Evolutionary conservation across 2,329 filamentous ascomycete species (phyloP).

Genomic region (Pleoardoris graminearum): DNA sequence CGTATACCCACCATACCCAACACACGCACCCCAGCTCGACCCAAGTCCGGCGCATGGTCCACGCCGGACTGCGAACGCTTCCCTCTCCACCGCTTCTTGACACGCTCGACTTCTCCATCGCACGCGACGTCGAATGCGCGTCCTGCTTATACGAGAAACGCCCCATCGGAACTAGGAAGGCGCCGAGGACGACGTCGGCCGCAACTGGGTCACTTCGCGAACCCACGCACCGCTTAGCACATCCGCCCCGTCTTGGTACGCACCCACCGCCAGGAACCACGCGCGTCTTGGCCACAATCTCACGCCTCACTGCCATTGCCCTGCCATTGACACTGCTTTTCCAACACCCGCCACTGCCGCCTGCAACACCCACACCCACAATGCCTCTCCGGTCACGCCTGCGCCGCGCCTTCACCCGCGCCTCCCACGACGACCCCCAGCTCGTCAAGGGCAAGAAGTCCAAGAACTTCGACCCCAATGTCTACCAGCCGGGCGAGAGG

Average conservation of each 20-base stretch:
- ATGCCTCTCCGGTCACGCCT: slow-evolving; percentile 49
- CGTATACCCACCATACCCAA: slow-evolving; percentile 3
- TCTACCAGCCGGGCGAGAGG: slow-evolving; percentile 56
- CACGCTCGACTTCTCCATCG: not conserved
- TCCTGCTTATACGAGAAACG: not conserved
- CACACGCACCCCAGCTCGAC: not conserved
- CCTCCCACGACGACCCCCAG: slow-evolving; percentile 30
- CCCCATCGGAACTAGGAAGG: not conserved
- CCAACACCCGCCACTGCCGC: not conserved
- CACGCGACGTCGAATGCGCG: slow-evolving; percentile 2
- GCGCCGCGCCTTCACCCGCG: slow-evolving; percentile 49
- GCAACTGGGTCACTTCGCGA: slow-evolving; percentile 1
- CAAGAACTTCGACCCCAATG: slow-evolving; percentile 47
- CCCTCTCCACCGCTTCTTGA: not conserved
- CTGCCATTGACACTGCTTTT: not conserved
- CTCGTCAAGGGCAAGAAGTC: slow-evolving; percentile 31
- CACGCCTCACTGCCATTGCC: slow-evolving; percentile 2
- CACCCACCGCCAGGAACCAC: not conserved
- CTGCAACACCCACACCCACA: not conserved
- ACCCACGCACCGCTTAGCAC: slow-evolving; percentile 6
- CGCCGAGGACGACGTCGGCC: slow-evolving; percentile 1
- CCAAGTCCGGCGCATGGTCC: slow-evolving; percentile 2
- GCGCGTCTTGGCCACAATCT: slow-evolving; percentile 4
- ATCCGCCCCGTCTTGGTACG: slow-evolving; percentile 7
- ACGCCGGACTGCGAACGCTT: slow-evolving; percentile 2